Percentiles rank a stretch among this genome's conserved stretches.
Evolutionary conservation across 2,329 filamentous ascomycete genomes (phyloP).

Genomic region (Alternaria tenuissima): DNA sequence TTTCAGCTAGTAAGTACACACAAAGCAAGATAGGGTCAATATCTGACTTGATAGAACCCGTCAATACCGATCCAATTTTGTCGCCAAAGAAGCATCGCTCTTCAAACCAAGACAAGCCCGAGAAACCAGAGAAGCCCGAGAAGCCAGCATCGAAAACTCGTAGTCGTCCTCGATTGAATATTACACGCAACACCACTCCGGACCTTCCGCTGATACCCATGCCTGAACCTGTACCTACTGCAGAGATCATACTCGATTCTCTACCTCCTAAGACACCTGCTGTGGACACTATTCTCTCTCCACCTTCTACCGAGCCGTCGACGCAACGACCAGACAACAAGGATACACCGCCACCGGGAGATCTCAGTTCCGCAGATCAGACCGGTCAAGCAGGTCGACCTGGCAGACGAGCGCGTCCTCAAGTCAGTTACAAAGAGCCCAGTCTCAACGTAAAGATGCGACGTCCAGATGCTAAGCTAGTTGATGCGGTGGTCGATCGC

Average conservation of each 20-base stretch:
- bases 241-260: constrained; percentile 46
- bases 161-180: constrained; percentile 33
- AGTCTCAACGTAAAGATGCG: constrained; percentile 60
- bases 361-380: constrained; percentile 49
- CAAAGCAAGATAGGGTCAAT: constrained; percentile 17
- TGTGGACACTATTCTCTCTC: constrained; percentile 53
- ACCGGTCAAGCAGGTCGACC: constrained; percentile 48
- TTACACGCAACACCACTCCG: constrained; percentile 34
- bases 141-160: constrained; percentile 31
- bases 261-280: constrained; percentile 52
- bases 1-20: constrained; percentile 54
- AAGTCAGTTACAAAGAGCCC: constrained; percentile 61
- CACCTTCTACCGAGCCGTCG: constrained; percentile 55
- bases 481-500: constrained; percentile 53
- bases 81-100: constrained; percentile 53
- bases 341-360: constrained; percentile 55
- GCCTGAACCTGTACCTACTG: constrained; percentile 32
- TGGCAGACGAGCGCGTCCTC: constrained; percentile 55
- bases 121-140: constrained; percentile 37
- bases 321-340: constrained; percentile 46
- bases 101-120: constrained; percentile 36
- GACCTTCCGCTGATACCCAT: constrained; percentile 31
- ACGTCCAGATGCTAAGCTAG: constrained; percentile 56
- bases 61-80: constrained; percentile 58
- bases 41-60: constrained; percentile 53